A percentile compares a stretch with the other conserved stretches of the same genome.
Evolutionary conservation across 164 flowering plant genomes (phyloP).

Genomic region (Liriodendron chinense): DNA sequence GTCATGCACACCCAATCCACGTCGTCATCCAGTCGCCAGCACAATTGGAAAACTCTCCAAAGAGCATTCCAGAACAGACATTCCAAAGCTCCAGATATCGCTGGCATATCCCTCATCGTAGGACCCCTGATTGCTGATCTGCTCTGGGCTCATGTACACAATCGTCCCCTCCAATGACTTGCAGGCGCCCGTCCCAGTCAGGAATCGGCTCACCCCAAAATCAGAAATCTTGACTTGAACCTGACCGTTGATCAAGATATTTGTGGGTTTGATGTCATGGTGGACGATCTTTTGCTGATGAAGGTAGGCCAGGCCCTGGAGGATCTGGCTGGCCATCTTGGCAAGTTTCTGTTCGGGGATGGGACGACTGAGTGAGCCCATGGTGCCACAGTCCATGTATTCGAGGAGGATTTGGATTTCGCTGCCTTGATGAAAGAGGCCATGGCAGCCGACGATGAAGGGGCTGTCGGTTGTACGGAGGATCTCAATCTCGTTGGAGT

Average conservation of each 20-base stretch:
- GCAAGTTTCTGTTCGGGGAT: too few species aligned
- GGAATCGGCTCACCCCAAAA: constrained; percentile 45
- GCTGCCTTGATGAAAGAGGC: too few species aligned
- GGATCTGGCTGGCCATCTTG: too few species aligned
- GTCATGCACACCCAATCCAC: constrained; percentile 61
- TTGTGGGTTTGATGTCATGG: constrained; percentile 59
- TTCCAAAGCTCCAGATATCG: constrained; percentile 57
- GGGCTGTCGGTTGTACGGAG: too few species aligned
- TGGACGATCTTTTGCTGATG: too few species aligned
- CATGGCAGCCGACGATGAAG: too few species aligned
- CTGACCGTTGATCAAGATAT: constrained; percentile 36
- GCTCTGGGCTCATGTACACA: constrained; percentile 62
- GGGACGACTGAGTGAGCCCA: too few species aligned
- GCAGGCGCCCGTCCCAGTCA: constrained; percentile 6
- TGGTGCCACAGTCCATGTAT: constrained; percentile 41
- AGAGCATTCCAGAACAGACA: constrained; percentile 42
- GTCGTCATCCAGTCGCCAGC: constrained; percentile 52
- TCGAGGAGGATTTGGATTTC: too few species aligned
- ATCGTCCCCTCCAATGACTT: constrained; percentile 35
- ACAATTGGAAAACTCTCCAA: constrained; percentile 45
- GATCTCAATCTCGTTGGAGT: too few species aligned
- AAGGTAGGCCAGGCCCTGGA: too few species aligned
- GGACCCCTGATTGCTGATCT: constrained; percentile 41
- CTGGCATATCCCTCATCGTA: constrained; percentile 43
- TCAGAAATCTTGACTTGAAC: constrained; percentile 61